Base-by-base conservation (phyloP, 345 rosid genomes). In the Gossypium herbaceum region DNA sequence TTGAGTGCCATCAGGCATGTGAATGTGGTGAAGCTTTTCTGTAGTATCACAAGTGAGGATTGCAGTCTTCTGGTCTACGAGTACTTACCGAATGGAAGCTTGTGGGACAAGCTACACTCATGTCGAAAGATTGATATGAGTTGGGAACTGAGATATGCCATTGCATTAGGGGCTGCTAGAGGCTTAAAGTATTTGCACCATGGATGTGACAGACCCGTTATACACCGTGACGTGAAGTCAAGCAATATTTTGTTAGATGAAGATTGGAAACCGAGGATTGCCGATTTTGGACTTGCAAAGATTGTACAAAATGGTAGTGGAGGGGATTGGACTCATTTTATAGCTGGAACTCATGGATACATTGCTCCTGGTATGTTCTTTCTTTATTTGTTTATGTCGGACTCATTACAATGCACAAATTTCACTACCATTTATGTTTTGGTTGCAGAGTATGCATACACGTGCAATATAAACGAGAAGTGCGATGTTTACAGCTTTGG, bases 401-500 rank as follows among this genome's bases (percentile, higher is more conserved):
- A 1, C 48, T 19, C 34, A 16, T 27, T 48, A 52, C 27, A 60
- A 27, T 43, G 12, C 65, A 9, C 16, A 50, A 56, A 70, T n/a
- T 16, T 51, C 16, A 59, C 27, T 11, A 7, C 22, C 17, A 20
- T 57, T 60, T 64, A 39, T 7, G 3, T 34, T 52, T 70, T 57
- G 41, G 4, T 39, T 59, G 77, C 88, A 94, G 97, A 92, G 73
- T 87, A 86, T 55, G 96, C 91, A 44, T 94, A 86, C 82, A 85
- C 90, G 1, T 69, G 66, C 56, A 85, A 85, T 68, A 67, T 90
- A 73, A 88, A 72, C 3, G 90, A 86, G 85, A 92, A 94, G 85
- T 89, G 93, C 3, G 98, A 94, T 2, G 92, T 94, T 51, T 94
- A 91, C 78, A 91, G 97, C 74, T 94, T 91, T 0, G 97, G 98